Evolutionary conservation across 2,329 filamentous ascomycete species (phyloP).

Genomic region (Alternaria triticina): DNA sequence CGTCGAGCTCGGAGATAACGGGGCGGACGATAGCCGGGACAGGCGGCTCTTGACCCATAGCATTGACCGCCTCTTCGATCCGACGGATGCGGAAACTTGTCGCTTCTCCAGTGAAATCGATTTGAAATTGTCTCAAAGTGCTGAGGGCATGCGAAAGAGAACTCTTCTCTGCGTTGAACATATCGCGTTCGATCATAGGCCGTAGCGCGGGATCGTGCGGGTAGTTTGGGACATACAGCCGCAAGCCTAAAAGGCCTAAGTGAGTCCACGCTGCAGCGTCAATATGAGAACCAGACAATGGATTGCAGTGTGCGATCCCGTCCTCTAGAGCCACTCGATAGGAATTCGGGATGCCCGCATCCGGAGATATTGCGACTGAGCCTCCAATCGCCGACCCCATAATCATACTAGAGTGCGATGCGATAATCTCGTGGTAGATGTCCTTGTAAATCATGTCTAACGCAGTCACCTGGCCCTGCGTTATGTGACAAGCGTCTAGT

Average conservation of each 20-base stretch:
- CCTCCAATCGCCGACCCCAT: slow-evolving; percentile 1
- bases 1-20: slow-evolving; percentile 67
- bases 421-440: slow-evolving; percentile 27
- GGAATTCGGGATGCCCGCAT: slow-evolving; percentile 21
- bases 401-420: slow-evolving; percentile 28
- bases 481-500: slow-evolving; percentile 43
- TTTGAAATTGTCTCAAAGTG: slow-evolving; percentile 70
- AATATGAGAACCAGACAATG: not conserved
- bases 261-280: slow-evolving; percentile 70
- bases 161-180: slow-evolving; percentile 63
- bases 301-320: slow-evolving; percentile 20
- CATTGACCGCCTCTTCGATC: slow-evolving; percentile 66
- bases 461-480: slow-evolving; percentile 34
- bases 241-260: slow-evolving; percentile 75
- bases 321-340: slow-evolving; percentile 44
- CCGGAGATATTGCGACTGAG: slow-evolving; percentile 14
- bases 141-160: slow-evolving; percentile 64
- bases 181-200: slow-evolving; percentile 67
- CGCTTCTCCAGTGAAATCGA: slow-evolving; percentile 69
- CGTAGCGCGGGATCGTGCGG: slow-evolving; percentile 79
- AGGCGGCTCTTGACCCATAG: slow-evolving; percentile 70
- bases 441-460: slow-evolving; percentile 36
- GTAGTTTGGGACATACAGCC: slow-evolving; percentile 84
- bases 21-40: slow-evolving; percentile 76
- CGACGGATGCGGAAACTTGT: slow-evolving; percentile 71